These are phyloP conservation scores for Pterocarpus santalinus DNA, from an alignment of 306 rosid genomes.

Conservation along the genomic window DNA sequence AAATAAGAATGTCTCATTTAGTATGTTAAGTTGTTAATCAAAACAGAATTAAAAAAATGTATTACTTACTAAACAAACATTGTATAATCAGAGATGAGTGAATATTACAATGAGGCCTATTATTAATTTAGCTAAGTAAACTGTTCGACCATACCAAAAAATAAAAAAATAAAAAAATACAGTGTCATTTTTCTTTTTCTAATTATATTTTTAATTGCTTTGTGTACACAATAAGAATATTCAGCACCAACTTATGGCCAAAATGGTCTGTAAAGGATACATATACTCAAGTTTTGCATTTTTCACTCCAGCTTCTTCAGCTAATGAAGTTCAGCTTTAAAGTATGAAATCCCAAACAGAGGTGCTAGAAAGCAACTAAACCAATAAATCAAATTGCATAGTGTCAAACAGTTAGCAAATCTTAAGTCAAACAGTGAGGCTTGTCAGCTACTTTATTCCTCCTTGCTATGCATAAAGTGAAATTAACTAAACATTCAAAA, in stretches of 20 bases:
- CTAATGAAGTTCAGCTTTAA: slow-evolving; percentile 24
- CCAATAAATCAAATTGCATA: slow-evolving; percentile 8
- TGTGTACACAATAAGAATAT: not conserved
- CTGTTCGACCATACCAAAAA: not conserved
- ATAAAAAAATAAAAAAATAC: too few relatives aligned
- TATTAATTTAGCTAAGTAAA: not conserved
- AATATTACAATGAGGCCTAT: not conserved
- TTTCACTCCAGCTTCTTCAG: not conserved
- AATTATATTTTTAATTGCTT: not conserved
- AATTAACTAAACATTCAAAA: slow-evolving; percentile 12
- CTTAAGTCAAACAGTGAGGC: not conserved
- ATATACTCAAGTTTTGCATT: slow-evolving; percentile 3
- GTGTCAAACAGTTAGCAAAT: slow-evolving; percentile 1
- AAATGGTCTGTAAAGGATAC: not conserved
- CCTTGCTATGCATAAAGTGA: slow-evolving; percentile 10
- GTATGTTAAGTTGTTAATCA: not conserved
- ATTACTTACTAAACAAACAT: not conserved
- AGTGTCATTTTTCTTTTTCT: not conserved
- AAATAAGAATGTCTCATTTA: not conserved
- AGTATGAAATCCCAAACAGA: not conserved
- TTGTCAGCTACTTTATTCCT: not conserved
- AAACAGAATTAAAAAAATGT: not conserved
- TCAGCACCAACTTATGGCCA: not conserved
- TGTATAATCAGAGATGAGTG: not conserved
- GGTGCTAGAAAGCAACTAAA: not conserved